These are phyloP conservation scores for Penicillium arizonense DNA, from an alignment of 495 filamentous ascomycete species.

Conservation along the genomic window DNA sequence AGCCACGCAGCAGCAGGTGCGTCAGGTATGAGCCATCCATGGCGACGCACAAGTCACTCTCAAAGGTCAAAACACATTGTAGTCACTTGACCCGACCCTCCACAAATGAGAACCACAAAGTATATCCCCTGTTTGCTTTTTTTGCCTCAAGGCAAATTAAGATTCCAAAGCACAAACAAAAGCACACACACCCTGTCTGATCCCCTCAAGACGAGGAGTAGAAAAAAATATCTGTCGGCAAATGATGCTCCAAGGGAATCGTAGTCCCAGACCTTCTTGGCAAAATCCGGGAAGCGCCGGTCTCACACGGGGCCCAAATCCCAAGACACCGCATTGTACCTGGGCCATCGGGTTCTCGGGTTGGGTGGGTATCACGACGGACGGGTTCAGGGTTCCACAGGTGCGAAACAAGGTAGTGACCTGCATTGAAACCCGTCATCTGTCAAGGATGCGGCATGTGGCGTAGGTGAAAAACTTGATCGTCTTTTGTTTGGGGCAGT, in stretches of 20 bases:
- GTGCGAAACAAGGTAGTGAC: constrained; percentile 7
- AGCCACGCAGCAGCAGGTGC: too few species aligned
- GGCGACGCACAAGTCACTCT: too few species aligned
- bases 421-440: constrained; percentile 4
- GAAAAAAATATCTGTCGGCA: background rate
- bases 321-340: background rate
- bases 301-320: background rate
- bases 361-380: background rate
- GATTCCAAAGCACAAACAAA: background rate
- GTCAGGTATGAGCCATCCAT: too few species aligned
- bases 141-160: background rate
- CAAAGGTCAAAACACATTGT: too few species aligned
- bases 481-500: background rate
- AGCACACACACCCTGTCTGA: background rate
- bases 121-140: background rate
- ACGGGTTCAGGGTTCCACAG: constrained; percentile 3
- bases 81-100: too few species aligned
- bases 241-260: background rate
- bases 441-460: background rate
- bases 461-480: background rate
- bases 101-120: background rate
- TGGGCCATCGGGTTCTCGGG: background rate
- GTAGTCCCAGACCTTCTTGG: background rate
- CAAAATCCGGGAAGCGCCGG: background rate
- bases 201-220: background rate